A percentile compares a stretch with the other conserved stretches of the same genome.
phyloP scores from a whole-genome alignment of 208 protist genomes.

The Strigomonas culicis region DNA sequence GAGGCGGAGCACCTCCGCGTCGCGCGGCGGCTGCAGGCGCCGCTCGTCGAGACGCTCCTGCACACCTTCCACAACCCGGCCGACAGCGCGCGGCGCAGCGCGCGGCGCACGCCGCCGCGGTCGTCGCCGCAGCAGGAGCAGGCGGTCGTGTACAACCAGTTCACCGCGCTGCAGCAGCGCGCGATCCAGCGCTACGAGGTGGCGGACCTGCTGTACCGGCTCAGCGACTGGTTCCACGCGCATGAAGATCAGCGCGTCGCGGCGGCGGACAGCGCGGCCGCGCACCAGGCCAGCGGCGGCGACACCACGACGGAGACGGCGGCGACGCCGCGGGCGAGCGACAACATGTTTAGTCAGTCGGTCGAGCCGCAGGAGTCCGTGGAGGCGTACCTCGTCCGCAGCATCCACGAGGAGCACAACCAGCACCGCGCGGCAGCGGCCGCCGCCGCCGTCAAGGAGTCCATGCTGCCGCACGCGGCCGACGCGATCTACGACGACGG shows the following conservation, averaged over 20 bases:
- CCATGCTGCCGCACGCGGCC: no score
- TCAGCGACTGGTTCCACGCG: constrained; percentile 19
- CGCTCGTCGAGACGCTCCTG: constrained; percentile 12
- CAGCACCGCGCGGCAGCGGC: not conserved
- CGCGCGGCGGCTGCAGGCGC: constrained; percentile 4
- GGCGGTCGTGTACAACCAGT: not conserved
- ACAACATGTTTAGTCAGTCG: constrained; percentile 3
- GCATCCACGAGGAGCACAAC: not conserved
- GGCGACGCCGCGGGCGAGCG: constrained; percentile 8
- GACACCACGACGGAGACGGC: not conserved
- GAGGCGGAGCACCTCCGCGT: constrained; percentile 16
- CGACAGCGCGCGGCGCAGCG: not conserved
- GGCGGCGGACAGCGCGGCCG: not conserved
- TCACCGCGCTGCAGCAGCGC: constrained; percentile 30
- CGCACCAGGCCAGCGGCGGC: not conserved
- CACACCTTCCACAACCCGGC: not conserved
- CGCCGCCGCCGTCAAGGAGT: no score
- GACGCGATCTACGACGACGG: not conserved
- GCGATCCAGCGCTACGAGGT: constrained; percentile 45
- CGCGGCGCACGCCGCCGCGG: not conserved
- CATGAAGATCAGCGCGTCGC: constrained; percentile 6
- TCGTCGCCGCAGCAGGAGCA: not conserved
- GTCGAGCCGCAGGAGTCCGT: constrained; percentile 17
- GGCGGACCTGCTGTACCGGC: constrained; percentile 31
- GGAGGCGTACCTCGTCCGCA: constrained; percentile 10